These are phyloP conservation scores for Xylaria polymorpha DNA, from an alignment of 2,329 filamentous ascomycete species.

Conservation along the genomic window DNA sequence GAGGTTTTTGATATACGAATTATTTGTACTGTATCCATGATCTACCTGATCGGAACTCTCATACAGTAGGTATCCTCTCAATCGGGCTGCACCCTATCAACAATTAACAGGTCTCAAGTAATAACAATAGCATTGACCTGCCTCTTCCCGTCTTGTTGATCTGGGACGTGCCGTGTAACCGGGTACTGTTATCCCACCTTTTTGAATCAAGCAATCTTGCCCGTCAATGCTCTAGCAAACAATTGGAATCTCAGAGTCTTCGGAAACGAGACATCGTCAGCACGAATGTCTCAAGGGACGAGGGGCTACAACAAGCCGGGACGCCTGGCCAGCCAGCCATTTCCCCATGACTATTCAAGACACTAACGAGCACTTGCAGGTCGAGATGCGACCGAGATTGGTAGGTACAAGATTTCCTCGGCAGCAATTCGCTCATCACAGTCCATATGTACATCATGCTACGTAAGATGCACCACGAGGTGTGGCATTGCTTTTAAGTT, in stretches of 20 bases:
- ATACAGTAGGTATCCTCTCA: background rate
- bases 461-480: conserved; percentile 22
- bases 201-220: conserved; percentile 29
- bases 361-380: conserved; percentile 35
- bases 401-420: conserved; percentile 28
- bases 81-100: conserved; percentile 16
- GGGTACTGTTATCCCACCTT: background rate
- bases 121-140: conserved; percentile 24
- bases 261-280: conserved; percentile 28
- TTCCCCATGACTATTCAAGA: conserved; percentile 29
- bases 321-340: conserved; percentile 29
- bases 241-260: conserved; percentile 26
- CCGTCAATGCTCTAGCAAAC: conserved; percentile 24
- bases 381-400: conserved; percentile 28
- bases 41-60: background rate
- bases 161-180: conserved; percentile 11
- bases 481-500: conserved; percentile 24
- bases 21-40: background rate
- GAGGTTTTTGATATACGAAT: background rate
- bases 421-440: conserved; percentile 32
- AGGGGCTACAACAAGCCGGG: conserved; percentile 12
- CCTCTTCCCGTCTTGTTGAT: conserved; percentile 18
- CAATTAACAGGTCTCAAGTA: conserved; percentile 11
- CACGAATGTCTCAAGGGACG: conserved; percentile 33
- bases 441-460: conserved; percentile 30